Evolutionary conservation across 306 rosid species (phyloP).

Genomic region (Sicyos edulis): DNA sequence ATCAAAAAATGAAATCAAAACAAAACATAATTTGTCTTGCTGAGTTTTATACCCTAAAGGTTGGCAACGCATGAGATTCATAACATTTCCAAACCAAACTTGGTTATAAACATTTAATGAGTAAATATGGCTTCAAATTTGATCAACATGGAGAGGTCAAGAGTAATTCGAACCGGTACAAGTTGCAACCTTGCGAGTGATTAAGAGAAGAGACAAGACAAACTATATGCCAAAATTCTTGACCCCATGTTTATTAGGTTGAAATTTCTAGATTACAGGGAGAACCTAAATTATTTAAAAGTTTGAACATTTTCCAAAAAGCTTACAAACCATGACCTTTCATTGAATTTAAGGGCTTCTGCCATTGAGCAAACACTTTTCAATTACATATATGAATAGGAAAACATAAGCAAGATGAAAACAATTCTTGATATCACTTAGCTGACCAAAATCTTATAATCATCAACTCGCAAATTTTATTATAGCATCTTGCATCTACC

Average conservation of each 20-base stretch:
- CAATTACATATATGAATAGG: constrained; percentile 4
- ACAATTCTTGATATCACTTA: not conserved
- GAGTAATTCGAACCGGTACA: too few relatives aligned
- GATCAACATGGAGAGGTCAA: too few relatives aligned
- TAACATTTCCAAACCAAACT: too few relatives aligned
- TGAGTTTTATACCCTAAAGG: too few relatives aligned
- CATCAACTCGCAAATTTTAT: not conserved
- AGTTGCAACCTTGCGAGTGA: too few relatives aligned
- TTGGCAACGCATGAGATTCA: too few relatives aligned
- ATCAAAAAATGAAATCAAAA: too few relatives aligned
- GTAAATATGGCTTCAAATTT: too few relatives aligned
- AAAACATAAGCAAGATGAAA: not conserved
- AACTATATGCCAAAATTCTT: too few relatives aligned
- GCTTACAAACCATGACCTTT: not conserved
- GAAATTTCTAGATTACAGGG: not conserved
- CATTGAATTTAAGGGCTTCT: not conserved
- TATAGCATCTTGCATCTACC: not conserved
- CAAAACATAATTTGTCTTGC: too few relatives aligned
- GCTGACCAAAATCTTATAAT: not conserved
- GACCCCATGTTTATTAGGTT: not conserved
- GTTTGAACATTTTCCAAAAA: not conserved
- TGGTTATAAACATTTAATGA: too few relatives aligned
- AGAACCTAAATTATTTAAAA: not conserved
- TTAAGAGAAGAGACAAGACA: too few relatives aligned
- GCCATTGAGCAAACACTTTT: not conserved